These are phyloP conservation scores for Globisporangium canariense DNA, from an alignment of 352 stramenopile species.

Conservation along the genomic window DNA sequence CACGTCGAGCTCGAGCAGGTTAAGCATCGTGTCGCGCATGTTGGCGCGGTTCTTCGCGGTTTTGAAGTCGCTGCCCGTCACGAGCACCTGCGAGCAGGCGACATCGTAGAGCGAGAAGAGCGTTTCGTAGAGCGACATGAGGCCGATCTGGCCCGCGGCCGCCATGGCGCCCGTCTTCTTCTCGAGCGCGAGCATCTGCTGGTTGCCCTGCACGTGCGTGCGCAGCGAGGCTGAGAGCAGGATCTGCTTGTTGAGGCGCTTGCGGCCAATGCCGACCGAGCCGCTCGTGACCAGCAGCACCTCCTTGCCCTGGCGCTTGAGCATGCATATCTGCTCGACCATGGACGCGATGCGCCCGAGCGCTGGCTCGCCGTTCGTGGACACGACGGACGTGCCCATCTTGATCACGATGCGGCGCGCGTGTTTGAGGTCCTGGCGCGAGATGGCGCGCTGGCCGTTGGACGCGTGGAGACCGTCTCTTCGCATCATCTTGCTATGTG, in stretches of 20 bases:
- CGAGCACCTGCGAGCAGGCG: constrained; percentile 90
- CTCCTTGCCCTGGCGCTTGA: constrained; percentile 90
- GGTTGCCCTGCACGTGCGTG: constrained; percentile 85
- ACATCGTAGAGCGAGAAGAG: constrained; percentile 95
- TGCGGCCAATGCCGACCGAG: constrained; percentile 92
- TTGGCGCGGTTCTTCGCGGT: constrained; percentile 81
- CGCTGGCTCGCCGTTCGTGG: constrained; percentile 90
- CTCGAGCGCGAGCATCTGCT: constrained; percentile 88
- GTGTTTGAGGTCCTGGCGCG: constrained; percentile 69
- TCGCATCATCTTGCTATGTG: constrained; percentile 35
- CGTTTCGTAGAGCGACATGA: constrained; percentile 98
- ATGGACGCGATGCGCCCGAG: constrained; percentile 90
- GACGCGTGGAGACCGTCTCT: constrained; percentile 51
- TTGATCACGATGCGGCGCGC: constrained; percentile 93
- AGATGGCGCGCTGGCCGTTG: constrained; percentile 53
- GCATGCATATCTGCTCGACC: constrained; percentile 92
- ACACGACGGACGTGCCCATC: constrained; percentile 94
- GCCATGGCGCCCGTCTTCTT: constrained; percentile 86
- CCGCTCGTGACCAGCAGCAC: constrained; percentile 89
- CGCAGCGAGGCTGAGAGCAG: constrained; percentile 83
- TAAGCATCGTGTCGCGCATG: constrained; percentile 87
- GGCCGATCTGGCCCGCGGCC: constrained; percentile 94
- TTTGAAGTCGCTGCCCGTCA: constrained; percentile 82
- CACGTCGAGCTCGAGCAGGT: constrained; percentile 94
- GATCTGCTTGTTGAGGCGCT: constrained; percentile 93